Base-by-base conservation (phyloP, 2,329 filamentous ascomycete species). In the Xylaria sp. region DNA sequence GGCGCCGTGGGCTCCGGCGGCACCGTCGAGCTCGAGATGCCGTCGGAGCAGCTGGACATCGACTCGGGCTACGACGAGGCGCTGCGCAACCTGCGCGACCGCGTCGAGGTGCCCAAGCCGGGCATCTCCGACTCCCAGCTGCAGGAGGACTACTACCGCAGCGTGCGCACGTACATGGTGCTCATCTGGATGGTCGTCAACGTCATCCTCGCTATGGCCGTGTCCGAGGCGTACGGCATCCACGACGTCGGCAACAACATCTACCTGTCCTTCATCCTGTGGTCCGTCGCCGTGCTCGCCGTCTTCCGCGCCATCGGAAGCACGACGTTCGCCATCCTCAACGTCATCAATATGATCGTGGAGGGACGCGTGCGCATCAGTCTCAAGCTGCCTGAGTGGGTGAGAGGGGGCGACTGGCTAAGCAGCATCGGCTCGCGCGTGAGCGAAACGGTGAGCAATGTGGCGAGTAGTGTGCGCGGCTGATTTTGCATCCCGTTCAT, bases 101-200 rank as follows among this genome's bases (percentile, higher is more conserved):
- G 96, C 54, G 86, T 99, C 75, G 94, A 97, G 79, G 95, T 98
- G 0, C 85, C 92, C 12, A 79, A 81, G 13, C 80, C 87, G 0
- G 81, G 84, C 0, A 75, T 89, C 18, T 90, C 88, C 52, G 95
- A 98, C 75, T 85, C 88, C 0, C 96, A 98, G 82, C 83, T 94
- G 82, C 96, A 99, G 81, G 96, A 99, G 81, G 96, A 99, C 82
- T 99, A 99, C 87, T 99, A 99, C 87, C 93, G 94, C 80, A 93
- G 92, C 50, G 96, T 99, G 62, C 90, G 96, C 64, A 99, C 96
- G 0, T 99, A 99, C 89, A 97, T 99, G 91, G 96, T 99, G 13
- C 90, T 97, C 52, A 87, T 91, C 56, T 99, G 96, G 96, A 94
- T 99, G 88, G 87, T 97, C 44, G 89, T 90, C 76, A 99, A 99